Percentiles rank a stretch among this genome's conserved stretches.
phyloP scores from a whole-genome alignment of 2,329 filamentous ascomycete species.

The Fusarium albosuccineum region DNA sequence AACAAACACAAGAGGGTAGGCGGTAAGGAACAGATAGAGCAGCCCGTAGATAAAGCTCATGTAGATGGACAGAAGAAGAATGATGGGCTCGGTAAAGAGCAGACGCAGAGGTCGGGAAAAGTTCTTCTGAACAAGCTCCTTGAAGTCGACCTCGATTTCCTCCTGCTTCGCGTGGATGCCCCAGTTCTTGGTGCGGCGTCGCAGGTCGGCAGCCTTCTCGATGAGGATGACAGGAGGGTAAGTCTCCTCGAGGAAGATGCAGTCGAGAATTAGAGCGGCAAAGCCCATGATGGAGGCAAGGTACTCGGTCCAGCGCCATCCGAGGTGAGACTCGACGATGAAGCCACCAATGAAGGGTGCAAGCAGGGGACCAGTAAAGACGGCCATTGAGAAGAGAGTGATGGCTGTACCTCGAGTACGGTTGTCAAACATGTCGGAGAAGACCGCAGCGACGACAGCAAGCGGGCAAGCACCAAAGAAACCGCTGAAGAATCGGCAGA shows the following conservation, averaged over 20 bases:
- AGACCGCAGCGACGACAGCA: slow-evolving; percentile 77
- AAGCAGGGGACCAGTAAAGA: slow-evolving; percentile 76
- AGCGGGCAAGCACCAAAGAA: slow-evolving; percentile 79
- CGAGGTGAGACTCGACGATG: slow-evolving; percentile 71
- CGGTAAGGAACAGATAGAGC: slow-evolving; percentile 87
- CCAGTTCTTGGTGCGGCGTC: slow-evolving; percentile 76
- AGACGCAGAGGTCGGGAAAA: slow-evolving; percentile 75
- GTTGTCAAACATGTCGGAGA: slow-evolving; percentile 79
- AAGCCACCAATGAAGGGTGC: slow-evolving; percentile 79
- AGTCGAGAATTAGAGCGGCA: slow-evolving; percentile 68
- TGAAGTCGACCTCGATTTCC: slow-evolving; percentile 76
- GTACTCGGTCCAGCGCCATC: slow-evolving; percentile 82
- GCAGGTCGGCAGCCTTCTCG: slow-evolving; percentile 70
- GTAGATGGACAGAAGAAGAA: slow-evolving; percentile 76
- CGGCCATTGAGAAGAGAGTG: slow-evolving; percentile 59
- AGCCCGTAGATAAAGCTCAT: slow-evolving; percentile 82
- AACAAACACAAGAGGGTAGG: slow-evolving; percentile 85
- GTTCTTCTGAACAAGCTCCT: slow-evolving; percentile 74
- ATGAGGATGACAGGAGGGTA: slow-evolving; percentile 77
- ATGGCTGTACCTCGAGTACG: slow-evolving; percentile 66
- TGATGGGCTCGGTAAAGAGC: slow-evolving; percentile 77
- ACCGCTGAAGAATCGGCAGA: slow-evolving; percentile 80
- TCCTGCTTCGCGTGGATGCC: slow-evolving; percentile 79
- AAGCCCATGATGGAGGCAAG: slow-evolving; percentile 73
- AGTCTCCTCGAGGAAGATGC: slow-evolving; percentile 76